Conservation (phyloP, 208 protist genomes). For the Wallacemonas rigidus region DNA sequence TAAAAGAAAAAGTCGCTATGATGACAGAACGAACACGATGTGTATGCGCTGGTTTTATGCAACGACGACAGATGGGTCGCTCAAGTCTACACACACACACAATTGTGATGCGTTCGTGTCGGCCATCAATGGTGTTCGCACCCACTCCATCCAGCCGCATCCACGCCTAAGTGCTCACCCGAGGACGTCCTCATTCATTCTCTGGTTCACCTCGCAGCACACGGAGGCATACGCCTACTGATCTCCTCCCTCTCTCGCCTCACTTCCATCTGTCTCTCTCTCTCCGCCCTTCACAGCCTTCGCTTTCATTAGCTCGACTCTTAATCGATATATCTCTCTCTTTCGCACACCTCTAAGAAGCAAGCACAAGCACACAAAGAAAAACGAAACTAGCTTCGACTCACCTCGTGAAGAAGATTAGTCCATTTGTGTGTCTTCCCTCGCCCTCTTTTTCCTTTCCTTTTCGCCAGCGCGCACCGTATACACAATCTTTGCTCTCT, state of each 20-base stretch:
- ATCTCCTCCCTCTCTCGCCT: too few species aligned
- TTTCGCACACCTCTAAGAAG: background rate
- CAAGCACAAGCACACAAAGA: background rate
- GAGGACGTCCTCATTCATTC: background rate
- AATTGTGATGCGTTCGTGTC: too few species aligned
- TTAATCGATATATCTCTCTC: background rate
- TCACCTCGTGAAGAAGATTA: background rate
- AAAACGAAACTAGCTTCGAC: background rate
- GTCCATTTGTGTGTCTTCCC: background rate
- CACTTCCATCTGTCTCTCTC: too few species aligned
- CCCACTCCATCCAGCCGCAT: too few species aligned
- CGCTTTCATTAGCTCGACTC: background rate
- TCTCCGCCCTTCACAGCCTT: background rate
- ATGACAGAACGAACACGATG: too few species aligned
- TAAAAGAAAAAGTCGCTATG: too few species aligned
- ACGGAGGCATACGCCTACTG: too few species aligned
- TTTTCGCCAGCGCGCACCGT: background rate
- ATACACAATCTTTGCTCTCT: background rate
- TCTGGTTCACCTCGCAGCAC: background rate
- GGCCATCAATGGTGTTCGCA: too few species aligned
- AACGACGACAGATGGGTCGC: too few species aligned
- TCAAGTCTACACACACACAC: too few species aligned
- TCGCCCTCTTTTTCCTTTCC: constrained; percentile 4
- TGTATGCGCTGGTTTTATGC: too few species aligned
- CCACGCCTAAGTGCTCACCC: too few species aligned